Percentiles rank a stretch among this genome's conserved stretches.
Evolutionary conservation across 179 eudicot genomes (phyloP).

Genomic region (Actinidia arguta): DNA sequence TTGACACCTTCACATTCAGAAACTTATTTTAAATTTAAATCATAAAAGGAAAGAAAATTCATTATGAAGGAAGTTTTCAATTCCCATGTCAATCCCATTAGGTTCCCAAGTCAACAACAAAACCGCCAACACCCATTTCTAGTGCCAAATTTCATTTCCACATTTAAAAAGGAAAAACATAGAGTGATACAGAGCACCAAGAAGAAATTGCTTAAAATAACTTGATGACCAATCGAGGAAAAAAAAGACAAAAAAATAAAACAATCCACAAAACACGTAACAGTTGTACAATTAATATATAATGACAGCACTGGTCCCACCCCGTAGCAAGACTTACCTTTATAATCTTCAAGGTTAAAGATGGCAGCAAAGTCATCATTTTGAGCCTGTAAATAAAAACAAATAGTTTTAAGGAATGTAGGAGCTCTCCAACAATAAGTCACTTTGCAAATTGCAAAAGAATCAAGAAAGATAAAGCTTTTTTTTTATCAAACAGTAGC

Average conservation of each 20-base stretch:
- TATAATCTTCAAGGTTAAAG: constrained; percentile 94
- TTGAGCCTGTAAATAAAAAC: constrained; percentile 72
- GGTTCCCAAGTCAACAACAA: background rate
- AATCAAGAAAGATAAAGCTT: background rate
- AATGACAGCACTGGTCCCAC: background rate
- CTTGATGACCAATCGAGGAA: background rate
- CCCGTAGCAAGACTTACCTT: constrained; percentile 53
- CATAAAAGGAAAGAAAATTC: background rate
- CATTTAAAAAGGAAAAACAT: background rate
- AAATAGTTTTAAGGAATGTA: constrained; percentile 6
- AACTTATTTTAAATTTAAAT: background rate
- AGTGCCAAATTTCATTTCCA: background rate
- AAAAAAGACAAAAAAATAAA: background rate
- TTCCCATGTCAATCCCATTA: background rate
- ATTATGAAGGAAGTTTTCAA: background rate
- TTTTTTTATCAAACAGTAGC: background rate
- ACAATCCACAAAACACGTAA: background rate
- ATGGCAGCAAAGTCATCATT: constrained; percentile 81
- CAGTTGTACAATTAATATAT: too few relatives aligned
- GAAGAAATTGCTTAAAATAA: background rate
- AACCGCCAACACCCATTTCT: background rate
- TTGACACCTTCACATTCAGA: background rate
- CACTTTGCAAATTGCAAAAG: background rate
- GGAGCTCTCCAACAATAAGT: background rate
- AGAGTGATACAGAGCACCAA: background rate